Evolutionary conservation across 805 yeast species (phyloP), one percentile per base, ranked within the genome.

Genomic region (Yamadazyma phyllophila): DNA sequence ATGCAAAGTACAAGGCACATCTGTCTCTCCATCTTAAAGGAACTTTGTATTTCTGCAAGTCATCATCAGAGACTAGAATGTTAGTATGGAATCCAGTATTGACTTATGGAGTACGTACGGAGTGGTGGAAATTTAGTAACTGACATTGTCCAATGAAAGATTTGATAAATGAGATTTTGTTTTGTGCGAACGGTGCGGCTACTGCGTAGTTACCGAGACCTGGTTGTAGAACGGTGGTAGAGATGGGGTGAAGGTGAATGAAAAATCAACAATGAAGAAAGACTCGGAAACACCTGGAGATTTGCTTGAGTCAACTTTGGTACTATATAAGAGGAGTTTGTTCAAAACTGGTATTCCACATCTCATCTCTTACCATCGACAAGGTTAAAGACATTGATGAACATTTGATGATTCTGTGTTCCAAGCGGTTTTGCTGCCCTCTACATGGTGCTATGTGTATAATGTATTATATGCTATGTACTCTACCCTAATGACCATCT

Each of bases 21-120:
- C 95, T 79, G 63, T 88, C 96, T 56, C 96, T 75, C 77, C 83
- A 88, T 49, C 78, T 80, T 50, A 88, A 70, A 16, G 96, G 96
- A 46, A 88, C 82, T 62, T 83, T 78, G 66, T 84, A 72, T 56
- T 82, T 76, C 68, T 85, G 88, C 84, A 88, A 83, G 61, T 88
- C 96, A 60, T 87, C 90, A 66, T 83, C 87, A 45, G 89, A 75
- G 54, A 88, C 91, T 84, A 53, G 14, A 33, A 16, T 14, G 39
- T 38, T 44, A 44, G 44, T 44, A 44, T 39, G 29, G 26, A 15
- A 14, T 12, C 1, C n/a, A 10, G 15, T 15, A 37, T 10, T 13
- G 13, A 4, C 9, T 24, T 9, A 17, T 9, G 17, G 13, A 16
- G 24, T 14, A 66, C 72, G 50, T 67, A 67, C 72, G 71, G 57